Evolutionary conservation across 2,329 filamentous ascomycete genomes (phyloP), one percentile per base, ranked within the genome.

Genomic region (Hymenoscyphus fraxineus): DNA sequence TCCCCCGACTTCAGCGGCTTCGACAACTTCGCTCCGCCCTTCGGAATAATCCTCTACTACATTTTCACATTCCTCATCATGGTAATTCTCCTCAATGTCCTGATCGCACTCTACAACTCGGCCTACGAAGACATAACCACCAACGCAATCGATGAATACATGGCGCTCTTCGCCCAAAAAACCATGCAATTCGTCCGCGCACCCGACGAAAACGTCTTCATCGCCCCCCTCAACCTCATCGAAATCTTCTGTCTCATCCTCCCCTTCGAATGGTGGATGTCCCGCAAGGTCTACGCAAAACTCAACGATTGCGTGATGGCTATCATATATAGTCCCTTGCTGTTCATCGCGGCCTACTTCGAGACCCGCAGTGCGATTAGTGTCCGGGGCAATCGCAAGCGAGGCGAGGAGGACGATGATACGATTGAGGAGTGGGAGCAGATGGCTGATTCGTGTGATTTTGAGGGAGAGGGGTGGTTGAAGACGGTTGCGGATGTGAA

Each of bases 191-290:
- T 97, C 73, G 92, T 98, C 19, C 91, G 95, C 59, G 95, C 95
- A 0, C 95, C 95, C 0, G 95, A 99, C 72, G 95, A 99, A 77
- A 99, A 99, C 71, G 95, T 99, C 63, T 99, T 95, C 78, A 97
- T 99, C 73, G 88, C 95, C 0, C 95, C 95, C 0, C 91, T 99
- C 78, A 99, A 99, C 76, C 83, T 99, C 1, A 85, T 99, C 66
- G 95, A 99, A 76, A 88, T 98, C 19, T 82, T 97, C 66, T 80
- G 85, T 66, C 84, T 97, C 2, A 85, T 90, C 47, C 74, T 96
- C 0, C 91, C 91, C 0, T 88, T 96, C 61, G 95, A 98, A 80
- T 99, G 95, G 95, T 99, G 94, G 95, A 83, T 99, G 81, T 80
- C 85, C n/a, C 85, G 86, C 67, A 72, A 80, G 6, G 77, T 77